A percentile compares a stretch with the other conserved stretches of the same genome.
Evolutionary conservation across 2,329 filamentous ascomycete genomes (phyloP).

Genomic region (Raffaelea albimanens): DNA sequence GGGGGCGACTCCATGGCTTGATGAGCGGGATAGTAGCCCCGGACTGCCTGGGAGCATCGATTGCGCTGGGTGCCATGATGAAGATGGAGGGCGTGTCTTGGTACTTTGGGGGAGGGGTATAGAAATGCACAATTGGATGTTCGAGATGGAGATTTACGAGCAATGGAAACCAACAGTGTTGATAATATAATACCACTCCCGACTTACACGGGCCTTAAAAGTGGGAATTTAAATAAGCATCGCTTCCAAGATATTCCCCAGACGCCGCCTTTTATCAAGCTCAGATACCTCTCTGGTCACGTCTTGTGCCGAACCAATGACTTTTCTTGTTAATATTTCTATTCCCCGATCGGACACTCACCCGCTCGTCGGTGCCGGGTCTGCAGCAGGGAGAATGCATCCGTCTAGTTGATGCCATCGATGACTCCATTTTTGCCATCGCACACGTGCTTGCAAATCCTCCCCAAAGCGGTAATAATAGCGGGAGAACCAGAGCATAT

Average conservation of each 20-base stretch:
- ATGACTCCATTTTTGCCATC: not conserved
- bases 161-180: not conserved
- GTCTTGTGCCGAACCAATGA: too few relatives aligned
- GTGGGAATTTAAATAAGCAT: too few relatives aligned
- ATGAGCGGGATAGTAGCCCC: constrained; percentile 13
- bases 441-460: not conserved
- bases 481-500: too few relatives aligned
- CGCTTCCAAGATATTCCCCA: too few relatives aligned
- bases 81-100: not conserved
- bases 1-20: constrained; percentile 22
- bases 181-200: not conserved
- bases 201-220: not conserved
- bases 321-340: too few relatives aligned
- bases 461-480: too few relatives aligned
- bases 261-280: too few relatives aligned
- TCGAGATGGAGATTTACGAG: too few relatives aligned
- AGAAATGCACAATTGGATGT: too few relatives aligned
- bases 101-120: not conserved
- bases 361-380: not conserved
- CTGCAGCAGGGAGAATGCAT: not conserved
- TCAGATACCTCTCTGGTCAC: too few relatives aligned
- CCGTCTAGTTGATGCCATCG: not conserved
- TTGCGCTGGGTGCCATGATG: constrained; percentile 19
- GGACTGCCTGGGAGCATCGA: constrained; percentile 6
- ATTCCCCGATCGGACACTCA: too few relatives aligned